A percentile compares a stretch with the other conserved stretches of the same genome.
These are phyloP conservation scores for Plectosphaerella cucumerina DNA, from an alignment of 2,329 filamentous ascomycete species.

Conservation along the genomic window DNA sequence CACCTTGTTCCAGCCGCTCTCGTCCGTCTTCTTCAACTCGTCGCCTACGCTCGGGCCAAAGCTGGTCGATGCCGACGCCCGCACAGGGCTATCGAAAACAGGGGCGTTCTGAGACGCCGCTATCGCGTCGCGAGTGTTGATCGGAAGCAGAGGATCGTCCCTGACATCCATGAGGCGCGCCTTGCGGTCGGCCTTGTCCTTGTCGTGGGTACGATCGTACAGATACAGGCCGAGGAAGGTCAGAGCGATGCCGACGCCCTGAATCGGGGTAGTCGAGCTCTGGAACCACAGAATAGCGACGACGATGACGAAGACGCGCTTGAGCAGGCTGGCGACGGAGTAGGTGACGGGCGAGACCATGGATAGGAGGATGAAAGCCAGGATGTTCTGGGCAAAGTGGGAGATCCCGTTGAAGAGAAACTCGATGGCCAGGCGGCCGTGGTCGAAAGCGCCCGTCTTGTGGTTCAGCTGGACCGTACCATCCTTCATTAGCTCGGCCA, in stretches of 20 bases:
- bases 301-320: slow-evolving; percentile 94
- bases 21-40: slow-evolving; percentile 56
- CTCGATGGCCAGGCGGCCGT: slow-evolving; percentile 72
- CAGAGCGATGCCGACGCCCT: slow-evolving; percentile 79
- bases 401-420: slow-evolving; percentile 97
- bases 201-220: slow-evolving; percentile 88
- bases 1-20: slow-evolving; percentile 32
- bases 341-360: slow-evolving; percentile 96
- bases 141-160: slow-evolving; percentile 60
- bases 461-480: slow-evolving; percentile 64
- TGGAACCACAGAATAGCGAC: slow-evolving; percentile 96
- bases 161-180: slow-evolving; percentile 61
- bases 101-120: slow-evolving; percentile 22
- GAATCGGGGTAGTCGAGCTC: slow-evolving; percentile 76
- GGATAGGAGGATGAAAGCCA: slow-evolving; percentile 88
- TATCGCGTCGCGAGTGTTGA: slow-evolving; percentile 43
- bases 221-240: slow-evolving; percentile 92
- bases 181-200: slow-evolving; percentile 80
- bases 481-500: slow-evolving; percentile 66
- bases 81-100: slow-evolving; percentile 32
- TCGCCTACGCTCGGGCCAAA: slow-evolving; percentile 31
- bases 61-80: slow-evolving; percentile 26
- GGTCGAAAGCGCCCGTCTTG: slow-evolving; percentile 65
- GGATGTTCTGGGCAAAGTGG: slow-evolving; percentile 93
- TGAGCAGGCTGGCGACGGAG: slow-evolving; percentile 92